These are phyloP conservation scores for Neurospora cerealis DNA, from an alignment of 495 filamentous ascomycete genomes.

Conservation along the genomic window DNA sequence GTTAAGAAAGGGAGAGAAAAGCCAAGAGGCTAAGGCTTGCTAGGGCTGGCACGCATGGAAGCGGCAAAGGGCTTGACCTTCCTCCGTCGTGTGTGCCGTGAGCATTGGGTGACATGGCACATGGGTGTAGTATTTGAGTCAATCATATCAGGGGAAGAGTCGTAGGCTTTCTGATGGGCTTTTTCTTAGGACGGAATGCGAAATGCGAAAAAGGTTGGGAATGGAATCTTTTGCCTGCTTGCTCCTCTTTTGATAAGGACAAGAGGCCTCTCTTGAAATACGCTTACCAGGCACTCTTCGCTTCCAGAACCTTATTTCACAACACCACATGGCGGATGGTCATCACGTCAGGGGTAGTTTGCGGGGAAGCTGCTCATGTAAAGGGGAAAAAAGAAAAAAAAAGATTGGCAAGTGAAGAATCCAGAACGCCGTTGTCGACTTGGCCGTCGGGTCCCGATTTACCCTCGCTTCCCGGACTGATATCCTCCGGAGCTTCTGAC, in stretches of 20 bases:
- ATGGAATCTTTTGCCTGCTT: background rate
- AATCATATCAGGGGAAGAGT: no score
- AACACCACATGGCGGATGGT: background rate
- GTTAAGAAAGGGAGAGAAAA: no score
- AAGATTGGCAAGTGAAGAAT: background rate
- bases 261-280: background rate
- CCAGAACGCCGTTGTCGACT: background rate
- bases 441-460: background rate
- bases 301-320: background rate
- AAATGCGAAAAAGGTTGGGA: background rate
- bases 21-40: no score
- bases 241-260: background rate
- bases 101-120: no score
- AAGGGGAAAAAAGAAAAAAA: background rate
- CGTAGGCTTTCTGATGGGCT: background rate
- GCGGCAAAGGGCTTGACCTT: no score
- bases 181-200: background rate
- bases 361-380: background rate
- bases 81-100: no score
- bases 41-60: no score
- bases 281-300: no score
- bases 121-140: no score
- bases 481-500: background rate
- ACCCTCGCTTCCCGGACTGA: background rate
- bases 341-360: background rate